Base-by-base conservation (phyloP, 2,329 filamentous ascomycete genomes). In the Talaromyces sp. region DNA sequence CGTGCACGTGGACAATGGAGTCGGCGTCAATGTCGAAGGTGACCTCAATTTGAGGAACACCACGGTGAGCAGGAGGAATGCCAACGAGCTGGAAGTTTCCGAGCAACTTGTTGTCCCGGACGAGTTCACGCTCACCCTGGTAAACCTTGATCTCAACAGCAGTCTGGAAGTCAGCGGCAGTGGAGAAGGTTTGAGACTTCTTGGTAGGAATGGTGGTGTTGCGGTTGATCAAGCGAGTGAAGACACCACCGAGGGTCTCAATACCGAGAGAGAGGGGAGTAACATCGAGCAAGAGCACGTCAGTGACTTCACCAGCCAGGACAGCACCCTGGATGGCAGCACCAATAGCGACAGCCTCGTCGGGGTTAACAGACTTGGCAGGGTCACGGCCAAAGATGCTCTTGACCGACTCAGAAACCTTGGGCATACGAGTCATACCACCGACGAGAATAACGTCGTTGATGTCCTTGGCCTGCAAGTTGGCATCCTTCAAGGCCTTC, bases 401-500 rank as follows among this genome's bases (percentile, higher is more conserved):
- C 88, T 96, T 96, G 76, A 97, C 92, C 45, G 91, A 94, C 81
- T 97, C 91, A 63, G 85, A 83, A 66, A 97, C 93, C 88, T 97
- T 97, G 75, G 93, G 93, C 92, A 97, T 97, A 81, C 93, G 93
- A 69, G 93, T 97, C 92, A 97, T 97, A 80, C 93, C 93, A 86
- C 93, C 93, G 57, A 97, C 93, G 43, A 97, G 88, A 75, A 97
- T 96, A 67, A 97, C 90, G 75, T 97, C 93, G 79, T 97, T 90
- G 74, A 97, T 95, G 62, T 97, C 92, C 81, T 91, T 95, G 68
- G 92, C 85, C 76, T 89, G 82, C 48, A 97, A 85, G 77, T 87
- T 86, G 74, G 93, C 93, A 77, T 97, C 93, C 86, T 97, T 97
- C 61, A 97, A 39, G 19, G 92, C 93, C 85, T 96, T 97, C 78